These are phyloP conservation scores for Metschnikowia dekortorum DNA, from an alignment of 805 yeast species.

Conservation along the genomic window DNA sequence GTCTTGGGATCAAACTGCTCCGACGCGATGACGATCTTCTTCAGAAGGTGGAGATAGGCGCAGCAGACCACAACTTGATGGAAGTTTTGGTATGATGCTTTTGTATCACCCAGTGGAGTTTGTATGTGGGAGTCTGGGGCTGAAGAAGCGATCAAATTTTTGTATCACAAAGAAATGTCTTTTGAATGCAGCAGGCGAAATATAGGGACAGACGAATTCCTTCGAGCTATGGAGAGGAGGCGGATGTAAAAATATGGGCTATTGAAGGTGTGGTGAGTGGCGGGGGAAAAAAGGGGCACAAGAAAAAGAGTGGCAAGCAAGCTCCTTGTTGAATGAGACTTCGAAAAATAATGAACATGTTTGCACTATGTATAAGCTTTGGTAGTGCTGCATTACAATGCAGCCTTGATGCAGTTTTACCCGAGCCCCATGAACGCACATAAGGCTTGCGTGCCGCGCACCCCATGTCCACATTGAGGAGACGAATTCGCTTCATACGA, in stretches of 20 bases:
- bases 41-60: background rate
- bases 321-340: background rate
- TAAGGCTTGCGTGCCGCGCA: background rate
- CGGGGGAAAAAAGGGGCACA: background rate
- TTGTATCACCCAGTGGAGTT: too few relatives aligned
- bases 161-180: background rate
- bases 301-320: conserved; percentile 4
- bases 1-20: background rate
- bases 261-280: background rate
- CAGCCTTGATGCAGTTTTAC: conserved; percentile 3
- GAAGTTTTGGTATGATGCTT: background rate
- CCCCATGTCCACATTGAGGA: background rate
- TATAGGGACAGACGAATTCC: background rate
- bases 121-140: background rate
- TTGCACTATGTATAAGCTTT: conserved; percentile 5
- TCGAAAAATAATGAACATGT: conserved; percentile 6
- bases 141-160: background rate
- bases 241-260: background rate
- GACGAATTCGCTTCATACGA: background rate
- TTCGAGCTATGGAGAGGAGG: too few relatives aligned
- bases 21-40: background rate
- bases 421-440: conserved; percentile 3
- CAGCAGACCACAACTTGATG: background rate
- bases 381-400: conserved; percentile 3
- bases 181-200: background rate